phyloP scores from a whole-genome alignment of 2,329 filamentous ascomycete genomes.

The Cladophialophora immunda region DNA sequence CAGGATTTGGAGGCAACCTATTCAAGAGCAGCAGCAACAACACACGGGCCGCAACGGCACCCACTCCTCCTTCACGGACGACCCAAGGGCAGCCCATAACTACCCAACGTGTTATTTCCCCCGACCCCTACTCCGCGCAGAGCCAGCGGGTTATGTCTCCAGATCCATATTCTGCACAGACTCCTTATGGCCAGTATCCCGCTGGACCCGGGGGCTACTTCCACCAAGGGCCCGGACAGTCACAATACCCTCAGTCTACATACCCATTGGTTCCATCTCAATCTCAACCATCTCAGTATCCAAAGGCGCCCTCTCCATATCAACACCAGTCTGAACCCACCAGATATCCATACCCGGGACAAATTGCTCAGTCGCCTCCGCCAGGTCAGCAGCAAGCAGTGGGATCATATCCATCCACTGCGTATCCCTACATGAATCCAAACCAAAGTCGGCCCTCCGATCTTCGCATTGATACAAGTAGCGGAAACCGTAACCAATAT shows the following conservation, averaged over 20 bases:
- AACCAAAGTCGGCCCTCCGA: constrained; percentile 31
- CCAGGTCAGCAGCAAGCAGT: constrained; percentile 15
- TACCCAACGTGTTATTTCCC: constrained; percentile 23
- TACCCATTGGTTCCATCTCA: constrained; percentile 15
- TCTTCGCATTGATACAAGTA: constrained; percentile 36
- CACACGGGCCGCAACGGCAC: constrained; percentile 9
- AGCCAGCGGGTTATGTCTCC: constrained; percentile 27
- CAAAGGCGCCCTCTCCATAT: constrained; percentile 21
- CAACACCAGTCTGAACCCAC: constrained; percentile 13
- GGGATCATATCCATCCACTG: constrained; percentile 15
- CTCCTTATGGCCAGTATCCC: constrained; percentile 17
- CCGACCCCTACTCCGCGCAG: constrained; percentile 19
- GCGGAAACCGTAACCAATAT: constrained; percentile 4
- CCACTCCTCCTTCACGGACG: constrained; percentile 12
- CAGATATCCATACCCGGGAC: constrained; percentile 17
- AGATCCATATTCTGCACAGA: constrained; percentile 24
- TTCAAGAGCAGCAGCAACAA: constrained; percentile 31
- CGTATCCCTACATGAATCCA: constrained; percentile 8
- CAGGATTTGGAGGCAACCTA: constrained; percentile 31
- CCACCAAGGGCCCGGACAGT: constrained; percentile 8
- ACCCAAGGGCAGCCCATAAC: constrained; percentile 8
- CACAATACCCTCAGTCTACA: constrained; percentile 12
- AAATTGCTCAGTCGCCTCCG: constrained; percentile 12
- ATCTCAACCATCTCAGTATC: constrained; percentile 18
- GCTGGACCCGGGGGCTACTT: constrained; percentile 18